Conservation (phyloP, 352 stramenopile species). For the Phytophthora constricta region DNA sequence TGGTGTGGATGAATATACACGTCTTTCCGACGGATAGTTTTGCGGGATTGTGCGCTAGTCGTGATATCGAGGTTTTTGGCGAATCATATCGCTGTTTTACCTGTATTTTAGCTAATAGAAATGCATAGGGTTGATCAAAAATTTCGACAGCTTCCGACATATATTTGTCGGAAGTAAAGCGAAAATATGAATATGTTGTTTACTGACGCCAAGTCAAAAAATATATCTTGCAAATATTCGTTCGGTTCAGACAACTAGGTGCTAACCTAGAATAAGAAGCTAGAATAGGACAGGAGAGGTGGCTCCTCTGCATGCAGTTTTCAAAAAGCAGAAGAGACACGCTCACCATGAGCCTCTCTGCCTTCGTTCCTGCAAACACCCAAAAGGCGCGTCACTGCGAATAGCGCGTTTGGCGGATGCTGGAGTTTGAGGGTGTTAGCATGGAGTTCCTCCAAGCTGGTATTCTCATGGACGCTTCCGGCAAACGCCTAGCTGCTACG, state of each 20-base stretch:
- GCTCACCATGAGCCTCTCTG: slow-evolving; percentile 1
- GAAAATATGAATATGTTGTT: slow-evolving; percentile 5
- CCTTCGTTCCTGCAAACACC: slow-evolving; percentile 5
- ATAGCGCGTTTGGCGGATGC: slow-evolving; percentile 4
- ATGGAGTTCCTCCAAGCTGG: neutral
- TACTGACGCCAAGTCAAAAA: neutral
- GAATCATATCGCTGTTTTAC: neutral
- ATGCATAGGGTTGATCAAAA: neutral
- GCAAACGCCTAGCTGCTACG: neutral
- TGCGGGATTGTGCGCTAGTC: neutral
- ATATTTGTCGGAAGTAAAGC: slow-evolving; percentile 5
- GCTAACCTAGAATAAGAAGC: neutral
- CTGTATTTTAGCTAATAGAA: neutral
- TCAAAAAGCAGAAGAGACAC: slow-evolving; percentile 7
- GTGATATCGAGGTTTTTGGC: neutral
- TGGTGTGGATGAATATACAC: neutral
- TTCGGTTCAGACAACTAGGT: neutral
- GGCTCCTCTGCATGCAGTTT: neutral
- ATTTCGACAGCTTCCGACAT: neutral
- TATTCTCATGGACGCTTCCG: neutral
- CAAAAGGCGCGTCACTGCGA: slow-evolving; percentile 5
- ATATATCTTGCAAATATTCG: slow-evolving; percentile 6
- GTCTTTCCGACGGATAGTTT: neutral
- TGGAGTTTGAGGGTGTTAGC: neutral
- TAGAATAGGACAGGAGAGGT: neutral